phyloP scores from a whole-genome alignment of 805 yeast genomes.

The Candida methanosorbosa region DNA sequence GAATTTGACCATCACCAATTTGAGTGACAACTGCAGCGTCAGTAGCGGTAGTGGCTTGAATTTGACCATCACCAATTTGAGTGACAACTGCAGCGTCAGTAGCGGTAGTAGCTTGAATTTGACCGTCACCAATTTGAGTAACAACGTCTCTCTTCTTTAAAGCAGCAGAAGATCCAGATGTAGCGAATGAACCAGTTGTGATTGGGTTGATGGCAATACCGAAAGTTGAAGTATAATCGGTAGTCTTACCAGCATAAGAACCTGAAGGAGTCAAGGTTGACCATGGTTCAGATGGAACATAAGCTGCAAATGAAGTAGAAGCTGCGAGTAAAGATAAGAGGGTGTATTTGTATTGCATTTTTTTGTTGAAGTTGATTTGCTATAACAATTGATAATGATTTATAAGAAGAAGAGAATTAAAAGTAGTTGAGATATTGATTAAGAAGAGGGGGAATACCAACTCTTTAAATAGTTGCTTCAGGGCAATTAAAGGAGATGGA shows the following conservation, averaged over 20 bases:
- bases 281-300: slow-evolving; percentile 62
- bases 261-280: slow-evolving; percentile 61
- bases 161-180: slow-evolving; percentile 26
- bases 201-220: slow-evolving; percentile 62
- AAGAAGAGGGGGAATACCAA: neutral
- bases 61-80: slow-evolving; percentile 39
- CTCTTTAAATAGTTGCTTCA: no score
- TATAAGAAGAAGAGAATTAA: neutral
- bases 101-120: slow-evolving; percentile 19
- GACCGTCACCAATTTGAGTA: slow-evolving; percentile 18
- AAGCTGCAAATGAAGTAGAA: slow-evolving; percentile 48
- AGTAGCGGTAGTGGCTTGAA: slow-evolving; percentile 23
- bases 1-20: slow-evolving; percentile 57
- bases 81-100: slow-evolving; percentile 24
- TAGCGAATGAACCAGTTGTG: slow-evolving; percentile 28
- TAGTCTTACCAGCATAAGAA: slow-evolving; percentile 42
- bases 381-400: neutral
- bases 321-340: slow-evolving; percentile 32
- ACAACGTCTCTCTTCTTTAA: no score
- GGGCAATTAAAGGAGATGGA: no score
- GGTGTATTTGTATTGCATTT: slow-evolving; percentile 36
- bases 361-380: neutral
- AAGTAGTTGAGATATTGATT: neutral
- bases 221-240: slow-evolving; percentile 47
- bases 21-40: slow-evolving; percentile 38